A percentile compares a stretch with the other conserved stretches of the same genome.
Evolutionary conservation across 805 yeast genomes (phyloP).

Genomic region (Wickerhamiella allomyrinae): DNA sequence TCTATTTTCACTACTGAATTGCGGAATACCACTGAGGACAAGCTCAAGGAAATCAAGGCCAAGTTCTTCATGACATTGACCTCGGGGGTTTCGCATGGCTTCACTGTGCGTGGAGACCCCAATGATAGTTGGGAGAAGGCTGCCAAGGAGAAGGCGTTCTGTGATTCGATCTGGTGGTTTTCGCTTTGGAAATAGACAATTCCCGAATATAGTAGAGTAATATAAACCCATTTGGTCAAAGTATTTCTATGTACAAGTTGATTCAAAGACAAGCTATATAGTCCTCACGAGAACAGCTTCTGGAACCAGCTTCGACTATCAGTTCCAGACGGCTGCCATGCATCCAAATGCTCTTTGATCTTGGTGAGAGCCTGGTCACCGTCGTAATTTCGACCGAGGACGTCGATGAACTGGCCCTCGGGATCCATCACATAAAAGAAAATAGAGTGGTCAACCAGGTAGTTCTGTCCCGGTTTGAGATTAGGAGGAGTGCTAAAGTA

Average conservation of each 20-base stretch:
- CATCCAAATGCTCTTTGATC: conserved; percentile 59
- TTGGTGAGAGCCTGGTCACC: conserved; percentile 64
- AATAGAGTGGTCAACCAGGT: conserved; percentile 91
- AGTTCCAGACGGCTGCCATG: conserved; percentile 42
- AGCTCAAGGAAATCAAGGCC: conserved; percentile 38
- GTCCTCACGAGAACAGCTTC: conserved; percentile 6
- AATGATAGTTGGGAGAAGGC: conserved; percentile 36
- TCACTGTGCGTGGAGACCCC: conserved; percentile 63
- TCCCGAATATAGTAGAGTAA: not conserved
- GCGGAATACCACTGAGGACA: conserved; percentile 47
- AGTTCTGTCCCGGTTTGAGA: conserved; percentile 90
- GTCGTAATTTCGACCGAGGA: conserved; percentile 79
- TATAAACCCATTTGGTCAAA: too few species aligned
- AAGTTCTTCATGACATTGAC: conserved; percentile 48
- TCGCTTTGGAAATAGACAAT: conserved; percentile 2
- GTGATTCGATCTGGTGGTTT: conserved; percentile 26
- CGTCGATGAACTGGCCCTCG: conserved; percentile 93
- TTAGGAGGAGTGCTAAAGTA: conserved; percentile 95
- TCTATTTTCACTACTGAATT: conserved; percentile 44
- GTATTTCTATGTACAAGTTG: too few species aligned
- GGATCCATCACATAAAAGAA: conserved; percentile 97
- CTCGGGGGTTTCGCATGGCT: conserved; percentile 62
- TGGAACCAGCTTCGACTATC: conserved; percentile 13
- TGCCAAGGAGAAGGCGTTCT: conserved; percentile 53
- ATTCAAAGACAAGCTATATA: too few species aligned